These are phyloP conservation scores for Plasmodium knowlesi DNA, from an alignment of 169 alveolate genomes.

Conservation along the genomic window DNA sequence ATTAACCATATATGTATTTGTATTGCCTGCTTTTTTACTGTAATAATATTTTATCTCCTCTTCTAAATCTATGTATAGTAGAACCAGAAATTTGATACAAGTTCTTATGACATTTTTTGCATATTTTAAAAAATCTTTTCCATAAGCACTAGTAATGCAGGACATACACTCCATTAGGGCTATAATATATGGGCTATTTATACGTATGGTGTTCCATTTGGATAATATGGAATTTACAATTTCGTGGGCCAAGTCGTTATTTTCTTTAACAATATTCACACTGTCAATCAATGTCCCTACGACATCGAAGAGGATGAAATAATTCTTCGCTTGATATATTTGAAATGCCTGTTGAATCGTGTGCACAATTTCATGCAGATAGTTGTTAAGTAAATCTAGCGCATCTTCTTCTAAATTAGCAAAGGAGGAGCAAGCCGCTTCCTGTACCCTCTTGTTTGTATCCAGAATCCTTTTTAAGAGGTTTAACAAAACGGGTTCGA, in stretches of 20 bases:
- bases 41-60: conserved; percentile 72
- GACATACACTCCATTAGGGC: conserved; percentile 76
- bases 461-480: conserved; percentile 87
- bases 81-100: conserved; percentile 61
- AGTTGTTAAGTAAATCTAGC: conserved; percentile 79
- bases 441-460: conserved; percentile 93
- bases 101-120: conserved; percentile 73
- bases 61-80: conserved; percentile 73
- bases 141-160: conserved; percentile 75
- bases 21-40: conserved; percentile 20
- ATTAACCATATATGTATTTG: conserved; percentile 44
- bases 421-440: conserved; percentile 94
- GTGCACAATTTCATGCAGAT: conserved; percentile 82
- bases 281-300: conserved; percentile 85
- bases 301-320: conserved; percentile 88
- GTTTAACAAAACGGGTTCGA: conserved; percentile 76
- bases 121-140: conserved; percentile 72
- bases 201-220: conserved; percentile 58
- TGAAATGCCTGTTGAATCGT: conserved; percentile 85
- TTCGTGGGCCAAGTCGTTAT: conserved; percentile 69
- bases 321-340: conserved; percentile 85
- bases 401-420: conserved; percentile 91
- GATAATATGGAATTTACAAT: conserved; percentile 52
- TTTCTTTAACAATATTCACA: conserved; percentile 75
- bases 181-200: conserved; percentile 66